phyloP scores from a whole-genome alignment of 2,329 filamentous ascomycete genomes.

The Teratosphaeria viscida region DNA sequence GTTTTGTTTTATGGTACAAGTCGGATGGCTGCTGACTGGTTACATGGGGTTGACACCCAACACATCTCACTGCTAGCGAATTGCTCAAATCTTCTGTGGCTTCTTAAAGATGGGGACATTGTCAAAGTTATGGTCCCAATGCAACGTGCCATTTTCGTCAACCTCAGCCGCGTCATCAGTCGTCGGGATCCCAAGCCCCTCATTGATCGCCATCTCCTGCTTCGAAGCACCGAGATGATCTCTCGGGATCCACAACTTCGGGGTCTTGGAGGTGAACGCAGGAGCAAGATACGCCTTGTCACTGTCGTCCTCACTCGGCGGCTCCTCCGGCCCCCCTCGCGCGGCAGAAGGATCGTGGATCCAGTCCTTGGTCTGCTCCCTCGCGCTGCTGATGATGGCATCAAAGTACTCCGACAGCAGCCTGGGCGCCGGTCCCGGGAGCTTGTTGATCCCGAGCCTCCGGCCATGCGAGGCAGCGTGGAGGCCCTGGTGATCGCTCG shows the following conservation, averaged over 20 bases:
- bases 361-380: slow-evolving; percentile 13
- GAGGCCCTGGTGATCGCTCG: slow-evolving; percentile 17
- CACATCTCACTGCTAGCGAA: too few species aligned
- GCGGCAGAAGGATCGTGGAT: slow-evolving; percentile 9
- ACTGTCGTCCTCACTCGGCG: slow-evolving; percentile 19
- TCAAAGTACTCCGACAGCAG: slow-evolving; percentile 22
- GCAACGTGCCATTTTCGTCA: slow-evolving; percentile 35
- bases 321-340: slow-evolving; percentile 9
- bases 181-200: slow-evolving; percentile 29
- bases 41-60: background rate
- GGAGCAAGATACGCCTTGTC: slow-evolving; percentile 36
- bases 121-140: slow-evolving; percentile 34
- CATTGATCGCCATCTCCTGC: slow-evolving; percentile 32
- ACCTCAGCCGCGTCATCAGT: slow-evolving; percentile 37
- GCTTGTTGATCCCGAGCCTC: slow-evolving; percentile 17
- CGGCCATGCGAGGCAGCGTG: slow-evolving; percentile 23
- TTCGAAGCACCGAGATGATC: slow-evolving; percentile 35
- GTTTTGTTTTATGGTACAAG: background rate
- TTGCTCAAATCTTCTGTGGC: slow-evolving; percentile 12
- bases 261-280: slow-evolving; percentile 32
- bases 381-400: slow-evolving; percentile 15
- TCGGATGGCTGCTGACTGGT: background rate
- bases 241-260: slow-evolving; percentile 36
- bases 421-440: slow-evolving; percentile 15
- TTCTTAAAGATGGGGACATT: slow-evolving; percentile 35